Base-by-base conservation (phyloP, 768 basidiomycete species). In the Boletus fagicola region DNA sequence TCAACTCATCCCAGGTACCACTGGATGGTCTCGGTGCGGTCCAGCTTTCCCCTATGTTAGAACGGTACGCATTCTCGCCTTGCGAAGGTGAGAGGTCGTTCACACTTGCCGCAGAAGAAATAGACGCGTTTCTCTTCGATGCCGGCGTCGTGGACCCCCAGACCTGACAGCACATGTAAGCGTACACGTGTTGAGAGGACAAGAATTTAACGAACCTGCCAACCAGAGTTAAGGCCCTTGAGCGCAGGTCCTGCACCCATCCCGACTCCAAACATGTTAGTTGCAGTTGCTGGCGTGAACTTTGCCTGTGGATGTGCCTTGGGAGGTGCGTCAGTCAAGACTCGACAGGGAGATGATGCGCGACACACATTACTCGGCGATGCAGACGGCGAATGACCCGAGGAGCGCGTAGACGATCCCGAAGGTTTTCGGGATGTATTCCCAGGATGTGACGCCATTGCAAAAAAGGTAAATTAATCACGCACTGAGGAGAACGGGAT, bases 401-500 rank as follows among this genome's bases (percentile, higher is more conserved):
- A 76, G 48, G 87, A 87, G 57, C 81, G 84, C 18, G 81, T 80
- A n/a, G 87, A 85, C 28, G 87, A 86, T 54, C 80, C 82, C 35
- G 88, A 87, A 42, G 85, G 83, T 65, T 88, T 87, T 66, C 85
- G 82, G 24, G 85, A 79, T 44, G 80, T 76, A 62, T 78, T 74
- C 46, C 73, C 76, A 63, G 62, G 54, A 54, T 64, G 76, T 62
- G 70, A 72, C 63, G 59, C 63, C 70, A 74, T 77, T 50, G 58
- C 56, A 61, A 46, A 58, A 56, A 51, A 60, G 56, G 36, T 64
- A 63, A 62, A 64, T 66, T 66, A 67, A 69, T 63, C 67, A 69
- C 70, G 65, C 65, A 67, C 68, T 70, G 55, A 44, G 43, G 38
- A 35, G 63, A 61, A 30, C 31, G 22, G 38, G 60, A 65, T 63